Evolutionary conservation across 805 yeast species (phyloP).

Genomic region (Limtongia smithiae): DNA sequence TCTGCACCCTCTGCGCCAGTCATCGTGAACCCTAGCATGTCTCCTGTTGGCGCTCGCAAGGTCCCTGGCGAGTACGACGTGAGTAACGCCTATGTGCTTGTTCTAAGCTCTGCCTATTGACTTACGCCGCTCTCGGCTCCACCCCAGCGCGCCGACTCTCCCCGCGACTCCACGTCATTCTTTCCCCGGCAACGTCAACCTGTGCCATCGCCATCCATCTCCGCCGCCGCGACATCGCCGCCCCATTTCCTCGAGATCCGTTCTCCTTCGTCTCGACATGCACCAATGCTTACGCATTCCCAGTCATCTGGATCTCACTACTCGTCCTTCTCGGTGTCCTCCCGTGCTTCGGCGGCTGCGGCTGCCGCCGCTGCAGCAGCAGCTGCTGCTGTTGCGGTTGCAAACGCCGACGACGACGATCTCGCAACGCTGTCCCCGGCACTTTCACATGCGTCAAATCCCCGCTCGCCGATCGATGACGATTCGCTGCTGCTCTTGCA

Average conservation of each 20-base stretch:
- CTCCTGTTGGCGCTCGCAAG: slow-evolving; percentile 23
- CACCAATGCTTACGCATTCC: slow-evolving; percentile 1
- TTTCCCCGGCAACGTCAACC: slow-evolving; percentile 11
- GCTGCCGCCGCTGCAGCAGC: slow-evolving; percentile 3
- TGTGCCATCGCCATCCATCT: slow-evolving; percentile 11
- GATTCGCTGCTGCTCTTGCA: not conserved
- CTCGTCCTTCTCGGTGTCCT: not conserved
- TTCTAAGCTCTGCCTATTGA: not conserved
- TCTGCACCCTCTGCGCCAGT: no score
- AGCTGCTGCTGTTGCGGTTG: slow-evolving; percentile 5
- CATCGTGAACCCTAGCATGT: slow-evolving; percentile 12
- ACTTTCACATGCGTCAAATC: slow-evolving; percentile 18
- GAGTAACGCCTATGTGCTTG: no score
- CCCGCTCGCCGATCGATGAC: slow-evolving; percentile 8
- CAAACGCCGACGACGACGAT: slow-evolving; percentile 1
- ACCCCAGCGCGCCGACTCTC: slow-evolving; percentile 18
- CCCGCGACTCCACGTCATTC: slow-evolving; percentile 19
- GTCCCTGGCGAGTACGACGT: slow-evolving; percentile 22
- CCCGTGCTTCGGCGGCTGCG: not conserved
- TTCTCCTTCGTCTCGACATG: slow-evolving; percentile 10
- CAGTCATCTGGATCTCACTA: not conserved
- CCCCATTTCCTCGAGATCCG: slow-evolving; percentile 15
- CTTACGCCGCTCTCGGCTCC: not conserved
- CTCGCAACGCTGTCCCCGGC: slow-evolving; percentile 11
- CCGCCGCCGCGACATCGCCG: slow-evolving; percentile 2